Percentiles rank a stretch among this genome's conserved stretches.
Evolutionary conservation across 768 basidiomycete genomes (phyloP).

Genomic region (Boletales sp.): DNA sequence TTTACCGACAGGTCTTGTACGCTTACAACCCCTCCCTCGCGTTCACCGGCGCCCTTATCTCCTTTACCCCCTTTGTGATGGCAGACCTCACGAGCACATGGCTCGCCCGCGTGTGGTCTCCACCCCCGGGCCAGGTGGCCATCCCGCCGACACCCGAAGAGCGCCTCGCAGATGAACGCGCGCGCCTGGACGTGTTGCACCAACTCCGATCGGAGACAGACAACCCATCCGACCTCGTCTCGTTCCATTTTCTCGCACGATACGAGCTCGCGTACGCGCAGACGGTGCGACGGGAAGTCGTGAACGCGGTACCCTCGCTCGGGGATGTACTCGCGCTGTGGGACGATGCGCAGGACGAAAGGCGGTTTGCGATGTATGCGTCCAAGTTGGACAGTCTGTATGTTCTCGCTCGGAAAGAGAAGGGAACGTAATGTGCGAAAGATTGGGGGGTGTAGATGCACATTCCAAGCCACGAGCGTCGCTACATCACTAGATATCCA

Average conservation of each 20-base stretch:
- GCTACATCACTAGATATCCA: too few relatives aligned
- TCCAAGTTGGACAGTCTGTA: slow-evolving; percentile 28
- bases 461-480: neutral
- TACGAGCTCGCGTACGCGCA: slow-evolving; percentile 23
- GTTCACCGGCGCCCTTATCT: slow-evolving; percentile 42
- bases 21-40: slow-evolving; percentile 44
- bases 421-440: neutral
- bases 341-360: slow-evolving; percentile 26
- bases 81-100: slow-evolving; percentile 49
- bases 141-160: slow-evolving; percentile 34
- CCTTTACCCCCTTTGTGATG: slow-evolving; percentile 46
- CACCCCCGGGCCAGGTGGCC: slow-evolving; percentile 12
- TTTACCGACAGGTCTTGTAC: slow-evolving; percentile 46
- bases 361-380: slow-evolving; percentile 25
- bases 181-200: slow-evolving; percentile 29
- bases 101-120: slow-evolving; percentile 42
- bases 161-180: slow-evolving; percentile 36
- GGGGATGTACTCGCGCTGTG: slow-evolving; percentile 17
- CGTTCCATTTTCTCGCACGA: slow-evolving; percentile 22
- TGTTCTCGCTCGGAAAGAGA: slow-evolving; percentile 5
- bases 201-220: slow-evolving; percentile 16
- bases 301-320: slow-evolving; percentile 12
- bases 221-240: slow-evolving; percentile 25
- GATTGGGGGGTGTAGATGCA: neutral
- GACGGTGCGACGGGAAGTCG: slow-evolving; percentile 12